Conservation (phyloP, 352 stramenopile genomes). For the Pythium dissotocum region DNA sequence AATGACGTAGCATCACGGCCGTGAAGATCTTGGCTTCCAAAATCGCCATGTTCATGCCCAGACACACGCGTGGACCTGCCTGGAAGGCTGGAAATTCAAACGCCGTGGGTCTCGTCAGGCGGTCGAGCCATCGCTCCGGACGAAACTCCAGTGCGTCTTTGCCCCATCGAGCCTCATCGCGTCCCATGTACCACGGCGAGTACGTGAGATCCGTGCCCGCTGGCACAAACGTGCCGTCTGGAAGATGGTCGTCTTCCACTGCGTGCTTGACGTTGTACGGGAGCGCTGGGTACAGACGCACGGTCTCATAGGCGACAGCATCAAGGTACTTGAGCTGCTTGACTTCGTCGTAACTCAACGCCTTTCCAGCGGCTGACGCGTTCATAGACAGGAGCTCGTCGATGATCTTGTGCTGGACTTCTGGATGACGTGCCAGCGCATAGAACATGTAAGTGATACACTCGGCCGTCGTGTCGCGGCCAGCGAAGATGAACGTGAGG, state of each 20-base stretch:
- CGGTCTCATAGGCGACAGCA: constrained; percentile 66
- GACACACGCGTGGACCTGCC: constrained; percentile 59
- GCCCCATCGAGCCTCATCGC: constrained; percentile 51
- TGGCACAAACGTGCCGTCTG: constrained; percentile 71
- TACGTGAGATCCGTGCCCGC: constrained; percentile 66
- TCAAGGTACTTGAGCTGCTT: constrained; percentile 69
- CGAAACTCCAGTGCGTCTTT: constrained; percentile 50
- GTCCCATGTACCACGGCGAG: constrained; percentile 78
- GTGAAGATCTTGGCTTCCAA: constrained; percentile 67
- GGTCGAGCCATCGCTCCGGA: constrained; percentile 72
- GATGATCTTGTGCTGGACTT: constrained; percentile 57
- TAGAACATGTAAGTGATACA: constrained; percentile 84
- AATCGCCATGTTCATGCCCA: constrained; percentile 75
- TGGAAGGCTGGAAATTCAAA: constrained; percentile 80
- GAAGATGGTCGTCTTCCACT: constrained; percentile 60
- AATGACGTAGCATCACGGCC: constrained; percentile 45
- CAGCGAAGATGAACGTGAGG: constrained; percentile 84
- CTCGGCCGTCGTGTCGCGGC: constrained; percentile 77
- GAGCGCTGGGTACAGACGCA: constrained; percentile 76
- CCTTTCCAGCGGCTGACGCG: neutral
- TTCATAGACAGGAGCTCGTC: constrained; percentile 39
- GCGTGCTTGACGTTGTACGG: constrained; percentile 74
- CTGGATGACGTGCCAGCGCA: constrained; percentile 52
- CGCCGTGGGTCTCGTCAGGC: constrained; percentile 50
- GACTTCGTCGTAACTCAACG: constrained; percentile 54